Evolutionary conservation across 805 yeast genomes (phyloP).

Genomic region (Barnettozyma sucrosica): DNA sequence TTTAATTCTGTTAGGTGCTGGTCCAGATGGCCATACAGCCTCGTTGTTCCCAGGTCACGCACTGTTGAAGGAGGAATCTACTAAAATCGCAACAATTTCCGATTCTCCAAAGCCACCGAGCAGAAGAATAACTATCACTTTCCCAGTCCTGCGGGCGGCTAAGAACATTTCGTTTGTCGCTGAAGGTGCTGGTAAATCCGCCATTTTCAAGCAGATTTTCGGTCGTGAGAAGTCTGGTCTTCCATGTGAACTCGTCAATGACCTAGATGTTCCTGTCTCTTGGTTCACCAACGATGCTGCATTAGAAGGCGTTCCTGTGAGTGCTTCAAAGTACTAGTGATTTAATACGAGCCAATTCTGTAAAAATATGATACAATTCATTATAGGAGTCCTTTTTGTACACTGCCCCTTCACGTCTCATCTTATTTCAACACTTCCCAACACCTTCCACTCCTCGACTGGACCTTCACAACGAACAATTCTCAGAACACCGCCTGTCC

Average conservation of each 20-base stretch:
- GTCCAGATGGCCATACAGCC: conserved; percentile 96
- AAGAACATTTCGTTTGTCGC: conserved; percentile 70
- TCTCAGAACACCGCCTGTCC: conserved; percentile 60
- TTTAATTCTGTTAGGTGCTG: conserved; percentile 77
- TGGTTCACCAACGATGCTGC: conserved; percentile 91
- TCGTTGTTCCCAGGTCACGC: conserved; percentile 84
- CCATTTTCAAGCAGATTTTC: conserved; percentile 66
- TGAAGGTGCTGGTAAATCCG: conserved; percentile 81
- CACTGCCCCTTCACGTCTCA: neutral
- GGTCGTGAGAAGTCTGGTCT: conserved; percentile 39
- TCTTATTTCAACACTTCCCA: conserved; percentile 42
- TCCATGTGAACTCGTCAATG: conserved; percentile 76
- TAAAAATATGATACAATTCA: neutral
- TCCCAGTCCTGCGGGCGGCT: conserved; percentile 57
- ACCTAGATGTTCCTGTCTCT: conserved; percentile 46
- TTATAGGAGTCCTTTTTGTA: neutral
- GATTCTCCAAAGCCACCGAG: conserved; percentile 95
- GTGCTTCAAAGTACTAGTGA: conserved; percentile 20
- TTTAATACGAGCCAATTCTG: neutral
- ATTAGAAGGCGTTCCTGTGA: conserved; percentile 47
- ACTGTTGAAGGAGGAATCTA: conserved; percentile 48
- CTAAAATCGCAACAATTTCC: conserved; percentile 55
- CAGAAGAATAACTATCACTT: conserved; percentile 83
- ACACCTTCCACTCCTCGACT: conserved; percentile 57
- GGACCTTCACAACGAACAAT: conserved; percentile 70